These are phyloP conservation scores for Chrysanthemum seticuspe DNA, from an alignment of 129 eudicot species.

Conservation along the genomic window DNA sequence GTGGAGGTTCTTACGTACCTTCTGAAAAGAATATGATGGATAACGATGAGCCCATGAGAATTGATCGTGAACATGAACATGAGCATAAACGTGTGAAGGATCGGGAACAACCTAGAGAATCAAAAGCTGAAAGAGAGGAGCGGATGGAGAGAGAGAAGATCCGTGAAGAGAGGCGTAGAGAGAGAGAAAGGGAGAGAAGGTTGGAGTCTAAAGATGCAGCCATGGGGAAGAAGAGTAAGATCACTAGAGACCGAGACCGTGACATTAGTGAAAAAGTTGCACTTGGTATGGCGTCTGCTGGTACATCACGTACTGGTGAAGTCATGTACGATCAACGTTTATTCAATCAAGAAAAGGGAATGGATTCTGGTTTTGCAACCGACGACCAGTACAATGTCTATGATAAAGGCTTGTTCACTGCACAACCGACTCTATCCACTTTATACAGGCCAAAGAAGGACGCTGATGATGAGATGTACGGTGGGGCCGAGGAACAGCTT, in stretches of 20 bases:
- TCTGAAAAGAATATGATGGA: conserved; percentile 42
- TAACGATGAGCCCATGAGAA: conserved; percentile 31
- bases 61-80: conserved; percentile 2
- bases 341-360: conserved; percentile 50
- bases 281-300: conserved; percentile 79
- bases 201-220: conserved; percentile 91
- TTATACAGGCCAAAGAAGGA: conserved; percentile 86
- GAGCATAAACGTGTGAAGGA: conserved; percentile 29
- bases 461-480: conserved; percentile 72
- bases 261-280: conserved; percentile 96
- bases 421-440: conserved; percentile 75
- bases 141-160: conserved; percentile 69
- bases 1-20: conserved; percentile 39
- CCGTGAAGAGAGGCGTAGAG: conserved; percentile 78
- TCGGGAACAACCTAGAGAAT: conserved; percentile 51
- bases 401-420: conserved; percentile 27
- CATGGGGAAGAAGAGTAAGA: conserved; percentile 90
- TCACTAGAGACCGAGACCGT: conserved; percentile 84
- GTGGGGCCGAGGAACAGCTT: conserved; percentile 83
- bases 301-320: conserved; percentile 66
- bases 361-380: too few species aligned
- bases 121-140: conserved; percentile 71
- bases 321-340: conserved; percentile 83
- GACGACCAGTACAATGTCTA: too few species aligned
- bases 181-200: conserved; percentile 83